phyloP scores from a whole-genome alignment of 2,329 filamentous ascomycete species.

The Nemania sp. region DNA sequence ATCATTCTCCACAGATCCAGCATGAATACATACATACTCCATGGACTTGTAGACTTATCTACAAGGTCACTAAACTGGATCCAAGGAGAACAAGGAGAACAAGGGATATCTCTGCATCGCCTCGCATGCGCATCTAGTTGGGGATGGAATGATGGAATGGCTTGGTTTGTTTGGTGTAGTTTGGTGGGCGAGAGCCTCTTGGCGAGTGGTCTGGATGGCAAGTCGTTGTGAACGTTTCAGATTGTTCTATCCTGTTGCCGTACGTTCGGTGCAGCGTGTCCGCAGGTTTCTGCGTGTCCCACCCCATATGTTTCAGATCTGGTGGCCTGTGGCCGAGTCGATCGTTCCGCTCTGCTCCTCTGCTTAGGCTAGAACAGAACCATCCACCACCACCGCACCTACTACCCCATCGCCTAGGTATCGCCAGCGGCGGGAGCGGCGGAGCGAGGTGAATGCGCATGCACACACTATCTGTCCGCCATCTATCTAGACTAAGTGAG shows the following conservation, averaged over 20 bases:
- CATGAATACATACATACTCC: neutral
- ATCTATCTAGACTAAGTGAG: conserved; percentile 8
- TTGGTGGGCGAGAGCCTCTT: conserved; percentile 4
- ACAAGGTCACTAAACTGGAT: too few relatives aligned
- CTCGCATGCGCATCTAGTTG: neutral
- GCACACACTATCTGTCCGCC: too few relatives aligned
- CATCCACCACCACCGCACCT: too few relatives aligned
- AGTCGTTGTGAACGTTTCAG: conserved; percentile 42
- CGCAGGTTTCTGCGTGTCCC: neutral
- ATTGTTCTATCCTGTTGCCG: conserved; percentile 39
- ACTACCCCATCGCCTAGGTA: too few relatives aligned
- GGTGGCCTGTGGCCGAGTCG: conserved; percentile 17
- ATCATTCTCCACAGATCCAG: neutral
- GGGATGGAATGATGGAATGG: too few relatives aligned
- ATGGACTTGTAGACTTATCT: neutral
- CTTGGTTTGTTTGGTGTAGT: too few relatives aligned
- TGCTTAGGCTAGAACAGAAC: neutral
- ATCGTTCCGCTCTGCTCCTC: conserved; percentile 7
- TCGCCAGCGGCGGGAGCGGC: neutral
- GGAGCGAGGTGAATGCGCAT: neutral
- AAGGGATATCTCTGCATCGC: neutral
- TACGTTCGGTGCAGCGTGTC: conserved; percentile 38
- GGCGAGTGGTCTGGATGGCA: conserved; percentile 7
- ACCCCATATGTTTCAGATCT: neutral
- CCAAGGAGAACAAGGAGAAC: too few relatives aligned